Percentiles rank a stretch among this genome's conserved stretches.
Conservation (phyloP, 371 early-diverging fungal species). For the Apophysomyces trapeziformis region DNA sequence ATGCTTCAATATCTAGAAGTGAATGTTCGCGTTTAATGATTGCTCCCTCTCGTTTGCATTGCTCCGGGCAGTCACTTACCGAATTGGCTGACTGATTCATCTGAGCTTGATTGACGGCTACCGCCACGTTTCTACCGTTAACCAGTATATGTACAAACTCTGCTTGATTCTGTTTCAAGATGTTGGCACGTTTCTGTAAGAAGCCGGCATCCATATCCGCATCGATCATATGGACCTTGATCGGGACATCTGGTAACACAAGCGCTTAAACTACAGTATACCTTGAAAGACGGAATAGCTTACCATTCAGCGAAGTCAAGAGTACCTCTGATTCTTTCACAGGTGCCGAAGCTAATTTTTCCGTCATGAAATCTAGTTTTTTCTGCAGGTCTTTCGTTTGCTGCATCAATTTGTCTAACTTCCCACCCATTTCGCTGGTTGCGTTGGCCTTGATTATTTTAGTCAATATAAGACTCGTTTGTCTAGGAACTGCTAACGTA, state of each 20-base stretch:
- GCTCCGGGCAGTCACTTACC: conserved; percentile 21
- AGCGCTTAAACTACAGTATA: background rate
- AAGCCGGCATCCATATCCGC: conserved; percentile 52
- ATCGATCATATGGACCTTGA: conserved; percentile 59
- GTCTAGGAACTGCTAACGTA: background rate
- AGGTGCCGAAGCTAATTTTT: conserved; percentile 42
- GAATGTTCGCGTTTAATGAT: background rate
- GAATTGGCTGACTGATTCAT: conserved; percentile 56
- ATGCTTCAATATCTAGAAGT: conserved; percentile 42
- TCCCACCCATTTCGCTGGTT: conserved; percentile 41
- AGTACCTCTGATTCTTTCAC: conserved; percentile 15
- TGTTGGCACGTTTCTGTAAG: conserved; percentile 59
- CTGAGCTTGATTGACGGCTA: conserved; percentile 47
- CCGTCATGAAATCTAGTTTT: conserved; percentile 37
- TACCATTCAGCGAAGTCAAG: conserved; percentile 23
- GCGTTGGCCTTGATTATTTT: conserved; percentile 34
- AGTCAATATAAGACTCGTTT: background rate
- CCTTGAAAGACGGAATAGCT: background rate
- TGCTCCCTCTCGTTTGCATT: background rate
- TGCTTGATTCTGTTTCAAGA: conserved; percentile 46
- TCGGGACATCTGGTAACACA: conserved; percentile 33
- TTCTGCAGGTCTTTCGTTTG: conserved; percentile 47
- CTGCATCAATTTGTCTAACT: conserved; percentile 43
- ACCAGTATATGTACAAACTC: conserved; percentile 53
- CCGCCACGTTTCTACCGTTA: conserved; percentile 53